Evolutionary conservation across 192 early-diverging fungal genomes (phyloP), one percentile per base, ranked within the genome.

Genomic region (Phlyctochytrium arcticum): DNA sequence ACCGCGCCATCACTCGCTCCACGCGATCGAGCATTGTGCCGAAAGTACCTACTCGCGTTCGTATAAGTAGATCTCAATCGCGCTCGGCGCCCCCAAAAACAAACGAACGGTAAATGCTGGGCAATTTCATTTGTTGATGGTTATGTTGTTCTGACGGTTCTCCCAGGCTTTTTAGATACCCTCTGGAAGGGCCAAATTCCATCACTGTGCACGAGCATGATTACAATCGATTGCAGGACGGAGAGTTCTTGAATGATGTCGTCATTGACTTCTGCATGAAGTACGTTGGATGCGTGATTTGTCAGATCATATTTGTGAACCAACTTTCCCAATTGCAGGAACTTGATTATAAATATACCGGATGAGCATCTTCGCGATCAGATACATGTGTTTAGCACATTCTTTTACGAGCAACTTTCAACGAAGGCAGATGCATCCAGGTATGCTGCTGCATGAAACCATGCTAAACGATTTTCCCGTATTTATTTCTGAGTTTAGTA

Each of bases 191-290:
- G 3, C 60, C 62, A 36, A 80, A 79, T 54, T 49, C 82, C 6
- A 86, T 92, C 2, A 82, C 88, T 1, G 72, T 95, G 1, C 75
- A 74, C 0, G 75, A 74, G 4, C 75, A 86, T 3, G 93, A 96
- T 65, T 70, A 83, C 9, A 57, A 62, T 26, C 76, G 92, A 27
- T 70, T 94, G 56, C 65, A 83, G 34, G 71, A 76, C 26, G 87
- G 81, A 30, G 85, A 92, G 71, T 96, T 90, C 70, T 76, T 96
- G 42, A 96, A 96, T 75, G 93, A 96, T 75, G 88, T 85, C 1
- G 76, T 92, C 34, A 89, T 96, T 57, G 93, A 96, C 61, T 92
- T 93, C 69, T 91, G 88, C 47, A 69, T 93, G 51, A 87, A 83
- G 77, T 90, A 71, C 12, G 47, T 48, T 0, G 34, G 5, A n/a